Evolutionary conservation across 2,329 filamentous ascomycete species (phyloP).

Genomic region (Grosmannia clavigera): DNA sequence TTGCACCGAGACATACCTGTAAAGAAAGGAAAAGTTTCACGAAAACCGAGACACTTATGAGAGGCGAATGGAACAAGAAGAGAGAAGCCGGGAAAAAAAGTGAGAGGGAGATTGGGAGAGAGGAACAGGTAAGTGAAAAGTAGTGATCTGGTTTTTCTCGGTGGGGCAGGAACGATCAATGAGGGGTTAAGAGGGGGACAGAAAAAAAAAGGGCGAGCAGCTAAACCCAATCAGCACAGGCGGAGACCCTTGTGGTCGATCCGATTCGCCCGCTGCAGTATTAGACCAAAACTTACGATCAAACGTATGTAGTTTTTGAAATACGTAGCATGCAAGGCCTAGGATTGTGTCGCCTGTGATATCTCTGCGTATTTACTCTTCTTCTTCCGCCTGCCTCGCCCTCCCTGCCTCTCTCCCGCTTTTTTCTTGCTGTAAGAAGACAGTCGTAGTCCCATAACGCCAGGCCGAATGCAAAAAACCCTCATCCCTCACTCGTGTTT

Average conservation of each 20-base stretch:
- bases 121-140: not conserved
- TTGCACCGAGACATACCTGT: not conserved
- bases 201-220: not conserved
- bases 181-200: constrained; percentile 1
- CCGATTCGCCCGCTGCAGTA: not conserved
- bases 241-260: not conserved
- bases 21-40: not conserved
- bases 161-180: constrained; percentile 2
- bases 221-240: not conserved
- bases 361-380: not conserved
- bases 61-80: constrained; percentile 10
- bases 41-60: constrained; percentile 1
- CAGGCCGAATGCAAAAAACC: constrained; percentile 4
- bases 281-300: too few species aligned
- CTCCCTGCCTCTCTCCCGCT: not conserved
- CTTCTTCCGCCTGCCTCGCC: not conserved
- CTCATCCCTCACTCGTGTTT: not conserved
- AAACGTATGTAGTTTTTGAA: too few species aligned
- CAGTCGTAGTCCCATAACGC: constrained; percentile 6
- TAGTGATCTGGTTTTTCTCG: not conserved
- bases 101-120: not conserved
- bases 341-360: not conserved
- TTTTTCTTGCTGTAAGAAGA: not conserved
- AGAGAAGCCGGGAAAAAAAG: constrained; percentile 5
- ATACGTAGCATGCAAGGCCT: not conserved